Evolutionary conservation across 179 eudicot genomes (phyloP).

Genomic region (Nepenthes alata): DNA sequence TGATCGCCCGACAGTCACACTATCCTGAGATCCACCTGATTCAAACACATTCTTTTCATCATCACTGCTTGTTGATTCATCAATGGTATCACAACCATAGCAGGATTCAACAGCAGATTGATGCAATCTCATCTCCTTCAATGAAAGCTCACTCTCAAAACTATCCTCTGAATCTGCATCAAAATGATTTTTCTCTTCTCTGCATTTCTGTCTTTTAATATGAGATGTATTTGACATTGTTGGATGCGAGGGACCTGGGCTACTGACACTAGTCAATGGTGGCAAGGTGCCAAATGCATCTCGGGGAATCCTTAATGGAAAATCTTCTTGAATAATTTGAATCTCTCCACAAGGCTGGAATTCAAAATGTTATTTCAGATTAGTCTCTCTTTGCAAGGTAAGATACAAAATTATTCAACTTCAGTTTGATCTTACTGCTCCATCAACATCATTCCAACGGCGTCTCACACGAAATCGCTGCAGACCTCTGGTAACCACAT

Average conservation of each 20-base stretch:
- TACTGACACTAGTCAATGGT: slow-evolving; percentile 39
- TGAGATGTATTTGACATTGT: slow-evolving; percentile 15
- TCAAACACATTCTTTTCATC: slow-evolving; percentile 40
- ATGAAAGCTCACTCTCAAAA: slow-evolving; percentile 56
- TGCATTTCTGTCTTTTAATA: slow-evolving; percentile 16
- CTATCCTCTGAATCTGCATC: slow-evolving; percentile 72
- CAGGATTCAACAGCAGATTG: slow-evolving; percentile 43
- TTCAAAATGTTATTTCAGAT: slow-evolving; percentile 11
- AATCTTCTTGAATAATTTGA: slow-evolving; percentile 74
- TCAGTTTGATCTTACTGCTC: slow-evolving; percentile 47
- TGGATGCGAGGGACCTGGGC: slow-evolving; percentile 12
- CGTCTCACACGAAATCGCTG: slow-evolving; percentile 78
- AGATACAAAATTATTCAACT: slow-evolving; percentile 8
- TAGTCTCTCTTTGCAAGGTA: slow-evolving; percentile 3
- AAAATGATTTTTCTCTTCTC: slow-evolving; percentile 42
- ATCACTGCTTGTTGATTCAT: slow-evolving; percentile 53
- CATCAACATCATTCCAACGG: slow-evolving; percentile 71
- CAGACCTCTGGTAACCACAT: slow-evolving; percentile 80
- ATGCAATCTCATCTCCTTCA: slow-evolving; percentile 60
- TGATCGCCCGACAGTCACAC: slow-evolving; percentile 17
- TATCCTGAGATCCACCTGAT: slow-evolving; percentile 24
- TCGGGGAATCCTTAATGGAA: slow-evolving; percentile 70
- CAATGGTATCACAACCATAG: slow-evolving; percentile 24
- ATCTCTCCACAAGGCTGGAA: slow-evolving; percentile 70
- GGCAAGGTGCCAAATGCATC: slow-evolving; percentile 64